Base-by-base conservation (phyloP, 2,329 filamentous ascomycete genomes). In the Fusarium caatingaense region DNA sequence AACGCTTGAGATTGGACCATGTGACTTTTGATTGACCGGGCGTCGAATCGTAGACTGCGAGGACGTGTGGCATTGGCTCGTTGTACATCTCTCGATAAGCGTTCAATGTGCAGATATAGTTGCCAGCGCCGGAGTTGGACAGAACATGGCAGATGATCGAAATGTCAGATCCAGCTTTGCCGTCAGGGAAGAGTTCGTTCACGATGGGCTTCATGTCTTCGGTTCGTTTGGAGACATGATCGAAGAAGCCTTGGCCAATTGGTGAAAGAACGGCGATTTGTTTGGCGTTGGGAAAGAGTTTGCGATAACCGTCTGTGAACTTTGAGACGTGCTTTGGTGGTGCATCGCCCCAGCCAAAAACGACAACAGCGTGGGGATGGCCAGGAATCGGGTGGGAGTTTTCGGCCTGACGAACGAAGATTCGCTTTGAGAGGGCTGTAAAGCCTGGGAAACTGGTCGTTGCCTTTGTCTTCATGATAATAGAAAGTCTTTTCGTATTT, bases 301-400 rank as follows among this genome's bases (percentile, higher is more conserved):
- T 16, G 4, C 50, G 40, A 46, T 58, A 64, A 0, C 13, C 37
- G 3, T 64, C 25, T 2, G 50, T 23, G 15, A 64, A 64, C 1
- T 64, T 64, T 3, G 51, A 32, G 2, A 64, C 21, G 5, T 64
- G 37, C 8, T 48, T 64, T 12, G 61, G 50, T 6, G 40, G 50
- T 2, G 61, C 61, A 4, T 64, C 61, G 1, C 60, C 61, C 61
- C 61, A 64, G n/a, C 59, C 61, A 3, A 58, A 64, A 6, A 64
- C 27, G 18, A 64, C 15, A 4, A 64, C n/a, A 6, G 51, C 11
- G 1, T 21, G 37, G 5, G 61, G 61, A 3, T 58, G 30, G 8
- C 13, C 12, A 1, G 25, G 8, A 2, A 8, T 23, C 5, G 37
- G 16, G 2, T 9, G 13, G 4, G 20, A 0, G 11, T 16, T 18